phyloP scores from a whole-genome alignment of 345 rosid species.

The Bruguiera gymnorhiza region DNA sequence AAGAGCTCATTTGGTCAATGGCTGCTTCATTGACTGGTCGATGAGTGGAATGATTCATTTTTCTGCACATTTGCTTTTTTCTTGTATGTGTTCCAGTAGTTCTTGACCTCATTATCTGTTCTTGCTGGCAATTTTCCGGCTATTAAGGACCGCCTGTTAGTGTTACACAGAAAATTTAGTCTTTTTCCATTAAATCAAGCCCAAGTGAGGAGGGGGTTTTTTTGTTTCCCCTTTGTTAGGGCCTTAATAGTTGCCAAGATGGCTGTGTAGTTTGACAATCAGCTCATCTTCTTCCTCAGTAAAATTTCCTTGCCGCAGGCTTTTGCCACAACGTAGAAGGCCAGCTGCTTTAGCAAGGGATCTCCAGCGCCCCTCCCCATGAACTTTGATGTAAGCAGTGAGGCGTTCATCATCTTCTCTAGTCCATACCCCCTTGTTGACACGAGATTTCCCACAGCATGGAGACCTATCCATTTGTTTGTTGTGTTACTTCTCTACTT shows the following conservation, averaged over 20 bases:
- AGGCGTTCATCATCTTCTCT: conserved; percentile 31
- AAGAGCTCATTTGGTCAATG: too few species aligned
- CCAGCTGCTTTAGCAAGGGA: conserved; percentile 39
- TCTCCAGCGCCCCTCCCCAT: conserved; percentile 36
- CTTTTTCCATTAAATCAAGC: neutral
- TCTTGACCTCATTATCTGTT: conserved; percentile 35
- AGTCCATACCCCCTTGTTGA: conserved; percentile 40
- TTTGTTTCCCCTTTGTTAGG: too few species aligned
- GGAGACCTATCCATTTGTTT: conserved; percentile 32
- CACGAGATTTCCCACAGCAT: conserved; percentile 34
- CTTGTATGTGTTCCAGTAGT: conserved; percentile 33
- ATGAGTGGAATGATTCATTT: conserved; percentile 27
- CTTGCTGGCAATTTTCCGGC: conserved; percentile 35
- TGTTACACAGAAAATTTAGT: neutral
- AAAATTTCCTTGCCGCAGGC: conserved; percentile 34
- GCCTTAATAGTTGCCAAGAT: conserved; percentile 35
- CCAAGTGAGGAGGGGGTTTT: neutral
- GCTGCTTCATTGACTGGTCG: conserved; percentile 12
- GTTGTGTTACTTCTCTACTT: neutral
- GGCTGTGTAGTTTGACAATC: conserved; percentile 31
- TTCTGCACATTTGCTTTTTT: conserved; percentile 21
- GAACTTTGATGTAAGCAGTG: conserved; percentile 24
- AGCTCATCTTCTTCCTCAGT: conserved; percentile 35
- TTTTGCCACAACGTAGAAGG: conserved; percentile 33
- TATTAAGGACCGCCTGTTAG: conserved; percentile 33